These are phyloP conservation scores for Yamadazyma epiphylla DNA, from an alignment of 1,139 yeast genomes.

Conservation along the genomic window DNA sequence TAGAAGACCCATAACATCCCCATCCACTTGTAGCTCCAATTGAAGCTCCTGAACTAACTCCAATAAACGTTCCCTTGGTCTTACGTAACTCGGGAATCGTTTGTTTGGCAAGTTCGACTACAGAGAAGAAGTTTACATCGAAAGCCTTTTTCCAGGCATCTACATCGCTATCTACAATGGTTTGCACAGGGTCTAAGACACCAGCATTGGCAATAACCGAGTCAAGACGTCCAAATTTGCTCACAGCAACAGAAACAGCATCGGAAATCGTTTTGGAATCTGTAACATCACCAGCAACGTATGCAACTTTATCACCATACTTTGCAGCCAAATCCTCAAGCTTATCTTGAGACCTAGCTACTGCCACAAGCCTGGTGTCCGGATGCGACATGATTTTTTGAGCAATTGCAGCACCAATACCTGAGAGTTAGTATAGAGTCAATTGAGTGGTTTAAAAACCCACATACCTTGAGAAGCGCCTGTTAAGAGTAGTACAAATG, in stretches of 20 bases:
- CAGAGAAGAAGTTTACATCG: constrained; percentile 77
- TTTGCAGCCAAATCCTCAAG: constrained; percentile 39
- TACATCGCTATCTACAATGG: constrained; percentile 47
- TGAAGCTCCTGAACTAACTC: constrained; percentile 87
- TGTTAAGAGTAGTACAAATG: constrained; percentile 42
- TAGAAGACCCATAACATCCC: constrained; percentile 88
- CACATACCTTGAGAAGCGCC: constrained; percentile 62
- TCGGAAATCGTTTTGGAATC: constrained; percentile 20
- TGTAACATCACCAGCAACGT: constrained; percentile 67
- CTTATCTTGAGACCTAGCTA: constrained; percentile 60
- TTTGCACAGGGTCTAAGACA: constrained; percentile 72
- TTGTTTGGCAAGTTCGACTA: constrained; percentile 56
- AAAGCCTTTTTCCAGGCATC: constrained; percentile 61
- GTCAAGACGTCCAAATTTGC: constrained; percentile 58
- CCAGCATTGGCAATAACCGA: constrained; percentile 88
- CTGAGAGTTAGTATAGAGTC: constrained; percentile 28
- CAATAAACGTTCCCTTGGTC: constrained; percentile 58
- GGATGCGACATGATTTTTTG: constrained; percentile 41
- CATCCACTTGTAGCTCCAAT: constrained; percentile 61
- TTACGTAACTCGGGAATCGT: constrained; percentile 59
- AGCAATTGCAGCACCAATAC: constrained; percentile 76
- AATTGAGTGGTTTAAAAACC: too few species aligned
- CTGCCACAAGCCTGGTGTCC: constrained; percentile 55
- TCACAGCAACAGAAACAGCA: constrained; percentile 47
- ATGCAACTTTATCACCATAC: constrained; percentile 51